phyloP scores from a whole-genome alignment of 768 basidiomycete species.

The Trametopsis cervina region DNA sequence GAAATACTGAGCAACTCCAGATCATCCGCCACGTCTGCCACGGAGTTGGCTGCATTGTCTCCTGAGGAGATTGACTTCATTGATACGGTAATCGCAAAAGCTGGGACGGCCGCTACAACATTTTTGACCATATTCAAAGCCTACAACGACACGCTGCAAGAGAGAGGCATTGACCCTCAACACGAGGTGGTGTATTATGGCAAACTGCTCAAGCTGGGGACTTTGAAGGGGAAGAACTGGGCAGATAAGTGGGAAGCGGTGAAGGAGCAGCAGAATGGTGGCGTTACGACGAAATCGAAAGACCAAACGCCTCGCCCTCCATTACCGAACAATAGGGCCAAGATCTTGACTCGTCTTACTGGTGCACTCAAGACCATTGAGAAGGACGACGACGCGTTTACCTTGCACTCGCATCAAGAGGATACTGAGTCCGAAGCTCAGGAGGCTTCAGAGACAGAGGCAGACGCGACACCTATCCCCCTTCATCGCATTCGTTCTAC shows the following conservation, averaged over 20 bases:
- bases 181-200: constrained; percentile 76
- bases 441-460: constrained; percentile 1
- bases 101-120: constrained; percentile 60
- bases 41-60: constrained; percentile 26
- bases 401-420: constrained; percentile 37
- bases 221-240: constrained; percentile 76
- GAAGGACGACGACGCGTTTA: constrained; percentile 33
- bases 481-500: background rate
- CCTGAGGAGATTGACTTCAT: constrained; percentile 58
- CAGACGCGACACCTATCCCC: background rate
- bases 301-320: background rate
- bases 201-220: constrained; percentile 77
- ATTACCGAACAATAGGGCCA: constrained; percentile 1
- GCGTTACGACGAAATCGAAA: background rate
- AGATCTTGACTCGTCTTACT: constrained; percentile 6
- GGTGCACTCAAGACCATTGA: constrained; percentile 16
- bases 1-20: constrained; percentile 18
- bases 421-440: constrained; percentile 19
- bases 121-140: constrained; percentile 81
- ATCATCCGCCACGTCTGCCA: constrained; percentile 19
- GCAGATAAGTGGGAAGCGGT: constrained; percentile 73
- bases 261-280: constrained; percentile 40
- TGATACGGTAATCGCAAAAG: constrained; percentile 66
- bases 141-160: constrained; percentile 71
- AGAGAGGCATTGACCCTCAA: constrained; percentile 68